Evolutionary conservation across 192 early-diverging fungal species (phyloP).

Genomic region (Coemansia sp.): DNA sequence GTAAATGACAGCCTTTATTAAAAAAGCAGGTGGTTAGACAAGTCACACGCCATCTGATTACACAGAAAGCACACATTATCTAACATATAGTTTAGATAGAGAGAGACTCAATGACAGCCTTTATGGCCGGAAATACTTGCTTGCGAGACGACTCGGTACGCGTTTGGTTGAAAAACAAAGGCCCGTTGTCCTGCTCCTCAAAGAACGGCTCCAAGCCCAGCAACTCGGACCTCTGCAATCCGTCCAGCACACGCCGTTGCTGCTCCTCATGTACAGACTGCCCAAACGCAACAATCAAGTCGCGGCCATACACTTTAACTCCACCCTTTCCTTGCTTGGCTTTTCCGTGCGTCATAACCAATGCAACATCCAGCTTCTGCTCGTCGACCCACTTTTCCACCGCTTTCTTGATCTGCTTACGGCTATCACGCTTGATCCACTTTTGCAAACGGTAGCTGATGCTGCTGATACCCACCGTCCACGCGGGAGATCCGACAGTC

Average conservation of each 20-base stretch:
- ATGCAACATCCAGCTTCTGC: slow-evolving; percentile 31
- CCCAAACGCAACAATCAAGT: slow-evolving; percentile 26
- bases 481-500: slow-evolving; percentile 15
- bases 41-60: too few relatives aligned
- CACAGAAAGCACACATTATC: too few relatives aligned
- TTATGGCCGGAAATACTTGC: slow-evolving; percentile 43
- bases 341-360: slow-evolving; percentile 52
- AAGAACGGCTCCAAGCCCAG: slow-evolving; percentile 6
- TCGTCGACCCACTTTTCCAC: slow-evolving; percentile 18
- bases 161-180: slow-evolving; percentile 16
- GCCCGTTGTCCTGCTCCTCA: not conserved
- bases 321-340: slow-evolving; percentile 11
- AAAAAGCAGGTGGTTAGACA: too few relatives aligned
- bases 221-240: slow-evolving; percentile 1
- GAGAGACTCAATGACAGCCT: slow-evolving; percentile 23
- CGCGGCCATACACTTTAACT: slow-evolving; percentile 33
- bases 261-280: not conserved
- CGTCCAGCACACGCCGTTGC: slow-evolving; percentile 6
- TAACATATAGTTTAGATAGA: not conserved
- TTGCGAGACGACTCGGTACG: slow-evolving; percentile 35
- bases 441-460: slow-evolving; percentile 36
- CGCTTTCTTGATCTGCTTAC: slow-evolving; percentile 14
- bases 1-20: too few relatives aligned
- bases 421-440: slow-evolving; percentile 48
- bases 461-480: slow-evolving; percentile 49